Percentiles rank a stretch among this genome's conserved stretches.
Conservation (phyloP, 1,139 yeast genomes). For the Pneumocystis oryctolagi region DNA sequence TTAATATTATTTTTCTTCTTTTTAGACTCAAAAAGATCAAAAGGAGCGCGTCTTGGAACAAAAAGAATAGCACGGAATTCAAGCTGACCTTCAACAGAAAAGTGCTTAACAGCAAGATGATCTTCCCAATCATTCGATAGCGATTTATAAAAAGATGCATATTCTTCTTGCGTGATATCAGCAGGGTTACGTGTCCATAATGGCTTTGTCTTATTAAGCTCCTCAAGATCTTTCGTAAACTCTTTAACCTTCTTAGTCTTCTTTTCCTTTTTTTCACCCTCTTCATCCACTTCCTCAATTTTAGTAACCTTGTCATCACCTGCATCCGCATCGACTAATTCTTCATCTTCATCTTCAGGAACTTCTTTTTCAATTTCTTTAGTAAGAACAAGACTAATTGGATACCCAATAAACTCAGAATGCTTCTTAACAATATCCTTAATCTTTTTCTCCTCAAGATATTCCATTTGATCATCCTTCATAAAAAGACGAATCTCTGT, state of each 20-base stretch:
- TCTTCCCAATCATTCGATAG: conserved; percentile 99
- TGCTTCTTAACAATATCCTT: conserved; percentile 99
- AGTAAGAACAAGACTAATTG: conserved; percentile 95
- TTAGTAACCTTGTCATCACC: conserved; percentile 47
- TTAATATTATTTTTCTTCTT: conserved; percentile 99
- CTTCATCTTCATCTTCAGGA: conserved; percentile 50
- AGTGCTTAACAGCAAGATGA: conserved; percentile 98
- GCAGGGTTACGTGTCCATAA: conserved; percentile 99
- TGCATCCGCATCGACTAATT: conserved; percentile 39
- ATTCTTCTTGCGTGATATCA: conserved; percentile 95
- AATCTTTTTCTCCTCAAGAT: conserved; percentile 97
- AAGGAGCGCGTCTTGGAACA: conserved; percentile 98
- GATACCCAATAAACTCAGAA: conserved; percentile 98
- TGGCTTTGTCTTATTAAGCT: conserved; percentile 97
- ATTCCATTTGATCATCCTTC: conserved; percentile 98
- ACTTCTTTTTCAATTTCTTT: conserved; percentile 97
- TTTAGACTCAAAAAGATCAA: conserved; percentile 90
- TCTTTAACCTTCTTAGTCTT: conserved; percentile 77
- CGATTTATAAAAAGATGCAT: conserved; percentile 98
- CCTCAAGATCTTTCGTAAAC: conserved; percentile 79
- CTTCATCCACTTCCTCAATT: conserved; percentile 56
- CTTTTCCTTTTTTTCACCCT: conserved; percentile 43
- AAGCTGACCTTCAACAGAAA: conserved; percentile 99
- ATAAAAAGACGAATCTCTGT: conserved; percentile 85
- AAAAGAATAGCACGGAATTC: conserved; percentile 97